Percentiles rank a stretch among this genome's conserved stretches.
Conservation (phyloP, 2,329 filamentous ascomycete genomes). For the Cercospora sesami region DNA sequence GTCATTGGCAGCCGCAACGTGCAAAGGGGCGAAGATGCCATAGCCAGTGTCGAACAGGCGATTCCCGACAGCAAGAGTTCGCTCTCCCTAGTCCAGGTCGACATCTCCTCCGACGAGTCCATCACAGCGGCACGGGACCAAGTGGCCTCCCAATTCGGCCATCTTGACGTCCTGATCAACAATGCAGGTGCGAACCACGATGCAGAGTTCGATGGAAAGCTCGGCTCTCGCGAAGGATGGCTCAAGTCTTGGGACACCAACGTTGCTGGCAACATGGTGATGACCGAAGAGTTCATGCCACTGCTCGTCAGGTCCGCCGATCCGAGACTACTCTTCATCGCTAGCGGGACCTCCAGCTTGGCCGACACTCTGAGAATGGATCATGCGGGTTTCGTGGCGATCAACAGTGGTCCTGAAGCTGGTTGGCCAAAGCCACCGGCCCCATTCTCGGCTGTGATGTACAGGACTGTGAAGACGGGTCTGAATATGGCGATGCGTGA, state of each 20-base stretch:
- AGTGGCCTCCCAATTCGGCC: slow-evolving; percentile 47
- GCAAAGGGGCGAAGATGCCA: slow-evolving; percentile 54
- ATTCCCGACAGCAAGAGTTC: slow-evolving; percentile 45
- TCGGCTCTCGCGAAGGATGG: slow-evolving; percentile 42
- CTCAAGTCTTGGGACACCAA: slow-evolving; percentile 43
- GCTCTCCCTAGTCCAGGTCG: slow-evolving; percentile 53
- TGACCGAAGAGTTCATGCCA: slow-evolving; percentile 41
- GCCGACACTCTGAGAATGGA: slow-evolving; percentile 37
- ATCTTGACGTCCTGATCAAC: slow-evolving; percentile 57
- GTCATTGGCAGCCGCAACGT: slow-evolving; percentile 56
- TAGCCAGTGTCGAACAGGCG: slow-evolving; percentile 46
- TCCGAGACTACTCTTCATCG: slow-evolving; percentile 44
- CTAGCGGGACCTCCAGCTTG: slow-evolving; percentile 46
- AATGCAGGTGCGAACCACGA: slow-evolving; percentile 58
- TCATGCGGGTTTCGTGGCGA: slow-evolving; percentile 30
- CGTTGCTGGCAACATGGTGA: slow-evolving; percentile 42
- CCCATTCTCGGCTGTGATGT: slow-evolving; percentile 37
- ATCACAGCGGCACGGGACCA: slow-evolving; percentile 51
- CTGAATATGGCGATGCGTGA: slow-evolving; percentile 54
- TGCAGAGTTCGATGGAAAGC: slow-evolving; percentile 33
- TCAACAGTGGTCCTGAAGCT: slow-evolving; percentile 34
- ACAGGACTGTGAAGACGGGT: slow-evolving; percentile 48
- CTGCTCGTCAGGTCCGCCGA: slow-evolving; percentile 41
- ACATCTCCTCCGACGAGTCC: slow-evolving; percentile 55
- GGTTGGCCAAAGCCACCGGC: slow-evolving; percentile 51